Evolutionary conservation across 2,329 filamentous ascomycete species (phyloP), one percentile per base, ranked within the genome.

Genomic region (Fragosphaeria purpurea): DNA sequence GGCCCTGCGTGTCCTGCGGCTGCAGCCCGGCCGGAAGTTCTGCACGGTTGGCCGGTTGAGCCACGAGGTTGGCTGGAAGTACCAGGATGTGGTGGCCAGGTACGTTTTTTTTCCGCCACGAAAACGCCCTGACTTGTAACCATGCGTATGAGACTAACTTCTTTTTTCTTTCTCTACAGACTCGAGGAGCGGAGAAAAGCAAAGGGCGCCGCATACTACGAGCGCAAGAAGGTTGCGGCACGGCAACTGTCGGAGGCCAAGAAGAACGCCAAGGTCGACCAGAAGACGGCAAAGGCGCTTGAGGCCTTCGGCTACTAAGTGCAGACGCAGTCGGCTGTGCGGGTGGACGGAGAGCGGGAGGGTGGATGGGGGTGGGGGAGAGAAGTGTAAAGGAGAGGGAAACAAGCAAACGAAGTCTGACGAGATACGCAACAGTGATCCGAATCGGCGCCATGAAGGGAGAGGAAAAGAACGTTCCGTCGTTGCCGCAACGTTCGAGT

Each of bases 61-160:
- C 75, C 90, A 96, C 76, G 93, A 98, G 80, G 93, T 97, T 69
- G 93, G 93, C 78, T 98, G 93, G 93, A 98, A 98, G 80, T 97
- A 98, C 86, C 87, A 96, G 82, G 91, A 96, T 71, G 90, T 98
- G 69, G 93, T 98, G 77, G 86, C 85, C 67, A 89, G 88, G 90
- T 97, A 78, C 68, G 89, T 86, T 33, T 32, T 37, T 11, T n/a
- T 37, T 39, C 6, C 22, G 22, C 22, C 22, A 22, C 22, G 22
- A 22, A 22, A 2, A 22, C 22, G 3, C 22, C 22, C 22, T 22
- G 22, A 22, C 22, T 2, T 2, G 22, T 3, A 22, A 22, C 22
- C 22, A 22, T 22, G 22, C 22, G 3, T 22, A 22, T 22, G 3
- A 22, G 22, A 22, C 22, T 22, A 22, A 22, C 22, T 22, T 22